Percentiles rank a stretch among this genome's conserved stretches.
phyloP scores from a whole-genome alignment of 2,329 filamentous ascomycete species.

The Monosporascus sp. region DNA sequence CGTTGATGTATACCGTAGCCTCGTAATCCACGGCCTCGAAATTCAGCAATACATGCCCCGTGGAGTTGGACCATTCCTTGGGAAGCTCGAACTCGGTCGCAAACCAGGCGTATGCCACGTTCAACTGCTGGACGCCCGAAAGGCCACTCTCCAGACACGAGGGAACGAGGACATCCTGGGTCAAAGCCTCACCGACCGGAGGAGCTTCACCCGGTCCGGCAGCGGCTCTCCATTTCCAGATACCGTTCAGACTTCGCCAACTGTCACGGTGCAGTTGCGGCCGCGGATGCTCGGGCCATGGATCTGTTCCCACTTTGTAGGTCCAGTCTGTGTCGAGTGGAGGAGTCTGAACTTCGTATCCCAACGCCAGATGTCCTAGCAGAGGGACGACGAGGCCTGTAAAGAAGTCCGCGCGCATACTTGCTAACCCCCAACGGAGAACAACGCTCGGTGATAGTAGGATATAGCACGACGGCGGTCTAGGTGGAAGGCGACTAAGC shows the following conservation, averaged over 20 bases:
- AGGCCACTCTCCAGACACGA: slow-evolving; percentile 41
- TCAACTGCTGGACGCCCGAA: slow-evolving; percentile 41
- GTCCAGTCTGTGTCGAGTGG: slow-evolving; percentile 50
- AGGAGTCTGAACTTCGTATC: slow-evolving; percentile 32
- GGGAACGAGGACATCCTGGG: slow-evolving; percentile 37
- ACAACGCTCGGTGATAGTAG: neutral
- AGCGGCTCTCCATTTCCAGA: slow-evolving; percentile 48
- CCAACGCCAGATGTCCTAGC: neutral
- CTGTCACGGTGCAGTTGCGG: slow-evolving; percentile 48
- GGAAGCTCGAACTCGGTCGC: slow-evolving; percentile 47
- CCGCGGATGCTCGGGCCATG: slow-evolving; percentile 54
- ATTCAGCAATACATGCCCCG: slow-evolving; percentile 43
- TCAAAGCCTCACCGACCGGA: slow-evolving; percentile 22
- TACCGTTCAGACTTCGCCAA: slow-evolving; percentile 54
- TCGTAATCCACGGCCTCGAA: slow-evolving; percentile 57
- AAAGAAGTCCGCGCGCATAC: neutral
- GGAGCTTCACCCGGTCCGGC: slow-evolving; percentile 11
- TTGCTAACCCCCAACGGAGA: neutral
- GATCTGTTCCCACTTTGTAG: slow-evolving; percentile 43
- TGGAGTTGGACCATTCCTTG: slow-evolving; percentile 33
- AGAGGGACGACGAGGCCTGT: neutral
- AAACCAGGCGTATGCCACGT: slow-evolving; percentile 43
- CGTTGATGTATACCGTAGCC: slow-evolving; percentile 54
- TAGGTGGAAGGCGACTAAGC: neutral
- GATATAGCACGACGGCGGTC: neutral